A percentile compares a stretch with the other conserved stretches of the same genome.
Conservation (phyloP, 129 eudicot species). For the Erigeron canadensis region DNA sequence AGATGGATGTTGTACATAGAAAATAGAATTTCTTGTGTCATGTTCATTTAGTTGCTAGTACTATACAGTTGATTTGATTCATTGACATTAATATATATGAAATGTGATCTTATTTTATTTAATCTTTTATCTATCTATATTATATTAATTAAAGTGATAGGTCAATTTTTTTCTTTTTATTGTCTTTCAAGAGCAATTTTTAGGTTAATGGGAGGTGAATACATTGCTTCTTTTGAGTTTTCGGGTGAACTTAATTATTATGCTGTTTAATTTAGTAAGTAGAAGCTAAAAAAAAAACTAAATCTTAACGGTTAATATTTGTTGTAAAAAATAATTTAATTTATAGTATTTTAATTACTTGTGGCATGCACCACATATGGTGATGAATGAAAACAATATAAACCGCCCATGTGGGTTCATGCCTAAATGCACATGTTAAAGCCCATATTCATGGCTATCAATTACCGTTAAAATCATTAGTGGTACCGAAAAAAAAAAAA, state of each 20-base stretch:
- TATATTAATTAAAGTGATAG: no score
- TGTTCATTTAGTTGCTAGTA: slow-evolving; percentile 1
- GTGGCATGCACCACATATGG: neutral
- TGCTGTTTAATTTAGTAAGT: no score
- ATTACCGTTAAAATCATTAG: slow-evolving; percentile 2
- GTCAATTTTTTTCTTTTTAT: no score
- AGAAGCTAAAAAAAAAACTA: no score
- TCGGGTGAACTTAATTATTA: no score
- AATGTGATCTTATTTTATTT: neutral
- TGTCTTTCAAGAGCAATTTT: no score
- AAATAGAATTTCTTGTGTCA: slow-evolving; percentile 3
- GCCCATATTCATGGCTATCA: slow-evolving; percentile 27
- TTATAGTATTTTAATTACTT: neutral
- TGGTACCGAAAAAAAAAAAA: neutral
- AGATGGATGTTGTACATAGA: slow-evolving; percentile 30
- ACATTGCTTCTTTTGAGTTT: no score
- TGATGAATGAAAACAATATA: slow-evolving; percentile 1
- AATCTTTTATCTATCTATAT: neutral
- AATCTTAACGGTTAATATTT: no score
- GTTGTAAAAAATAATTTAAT: no score
- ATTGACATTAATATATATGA: neutral
- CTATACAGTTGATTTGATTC: slow-evolving; percentile 13
- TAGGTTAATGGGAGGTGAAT: no score
- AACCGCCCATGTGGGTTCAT: slow-evolving; percentile 24
- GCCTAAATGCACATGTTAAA: slow-evolving; percentile 29